phyloP scores from a whole-genome alignment of 345 rosid genomes.

The Aurinia saxatilis region DNA sequence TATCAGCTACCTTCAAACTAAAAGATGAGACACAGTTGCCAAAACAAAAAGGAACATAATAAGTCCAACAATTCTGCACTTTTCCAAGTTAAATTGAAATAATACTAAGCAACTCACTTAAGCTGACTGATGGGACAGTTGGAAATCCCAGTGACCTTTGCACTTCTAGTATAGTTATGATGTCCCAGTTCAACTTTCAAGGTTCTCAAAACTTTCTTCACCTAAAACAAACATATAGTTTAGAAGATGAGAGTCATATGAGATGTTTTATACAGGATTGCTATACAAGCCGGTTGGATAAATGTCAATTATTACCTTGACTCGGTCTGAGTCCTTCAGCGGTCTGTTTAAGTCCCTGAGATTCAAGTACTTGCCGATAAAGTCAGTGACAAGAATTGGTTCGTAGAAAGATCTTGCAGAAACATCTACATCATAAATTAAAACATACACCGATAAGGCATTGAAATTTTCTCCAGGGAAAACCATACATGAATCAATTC shows the following conservation, averaged over 20 bases:
- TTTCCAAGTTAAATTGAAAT: not conserved
- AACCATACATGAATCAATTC: not conserved
- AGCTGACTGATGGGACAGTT: slow-evolving; percentile 31
- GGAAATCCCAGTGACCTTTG: slow-evolving; percentile 53
- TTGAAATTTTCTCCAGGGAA: not conserved
- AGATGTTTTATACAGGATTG: not conserved
- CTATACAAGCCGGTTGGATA: not conserved
- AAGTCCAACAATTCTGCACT: not conserved
- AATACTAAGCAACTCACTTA: slow-evolving; percentile 32
- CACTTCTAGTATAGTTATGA: slow-evolving; percentile 7
- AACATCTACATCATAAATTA: slow-evolving; percentile 39
- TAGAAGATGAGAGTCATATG: not conserved
- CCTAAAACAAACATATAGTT: slow-evolving; percentile 29
- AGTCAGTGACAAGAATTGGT: slow-evolving; percentile 45
- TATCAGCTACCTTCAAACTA: not conserved
- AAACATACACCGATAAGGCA: not conserved
- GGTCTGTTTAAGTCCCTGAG: slow-evolving; percentile 32
- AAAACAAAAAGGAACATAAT: not conserved
- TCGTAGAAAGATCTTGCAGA: slow-evolving; percentile 73
- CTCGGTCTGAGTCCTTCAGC: slow-evolving; percentile 47
- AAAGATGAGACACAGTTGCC: not conserved
- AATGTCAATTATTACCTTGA: slow-evolving; percentile 34
- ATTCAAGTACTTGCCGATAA: slow-evolving; percentile 33
- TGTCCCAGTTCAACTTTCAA: slow-evolving; percentile 39
- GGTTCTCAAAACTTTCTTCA: slow-evolving; percentile 46